Evolutionary conservation across 208 protist genomes (phyloP).

Genomic region (Phytomonas francai): DNA sequence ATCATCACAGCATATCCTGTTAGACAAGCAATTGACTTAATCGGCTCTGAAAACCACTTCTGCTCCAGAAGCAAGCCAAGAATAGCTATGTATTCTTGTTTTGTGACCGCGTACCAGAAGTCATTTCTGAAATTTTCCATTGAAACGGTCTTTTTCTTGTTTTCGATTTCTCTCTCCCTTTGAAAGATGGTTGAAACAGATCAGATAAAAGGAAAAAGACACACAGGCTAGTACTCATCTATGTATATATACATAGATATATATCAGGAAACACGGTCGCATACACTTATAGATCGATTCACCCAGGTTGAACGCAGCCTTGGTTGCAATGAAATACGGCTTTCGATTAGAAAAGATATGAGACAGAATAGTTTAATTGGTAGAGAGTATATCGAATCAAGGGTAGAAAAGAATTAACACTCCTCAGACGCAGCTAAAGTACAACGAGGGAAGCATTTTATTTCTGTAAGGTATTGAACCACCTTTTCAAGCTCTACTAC

Average conservation of each 20-base stretch:
- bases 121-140: constrained; percentile 12
- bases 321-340: background rate
- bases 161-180: background rate
- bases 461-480: background rate
- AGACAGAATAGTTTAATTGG: background rate
- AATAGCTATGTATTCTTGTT: constrained; percentile 15
- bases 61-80: constrained; percentile 21
- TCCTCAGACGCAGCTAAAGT: background rate
- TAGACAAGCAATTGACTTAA: constrained; percentile 11
- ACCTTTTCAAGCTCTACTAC: background rate
- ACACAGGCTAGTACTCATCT: background rate
- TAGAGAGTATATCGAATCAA: background rate
- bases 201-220: background rate
- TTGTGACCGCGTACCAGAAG: constrained; percentile 19
- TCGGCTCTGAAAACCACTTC: constrained; percentile 17
- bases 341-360: background rate
- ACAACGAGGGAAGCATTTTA: background rate
- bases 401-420: background rate
- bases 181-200: background rate
- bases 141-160: background rate
- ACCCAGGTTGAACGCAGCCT: background rate
- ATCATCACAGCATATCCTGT: constrained; percentile 22
- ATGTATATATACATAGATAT: background rate
- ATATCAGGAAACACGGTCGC: background rate
- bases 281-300: background rate